Evolutionary conservation across 2,329 filamentous ascomycete species (phyloP).

Genomic region (Trichoderma pleuroti): DNA sequence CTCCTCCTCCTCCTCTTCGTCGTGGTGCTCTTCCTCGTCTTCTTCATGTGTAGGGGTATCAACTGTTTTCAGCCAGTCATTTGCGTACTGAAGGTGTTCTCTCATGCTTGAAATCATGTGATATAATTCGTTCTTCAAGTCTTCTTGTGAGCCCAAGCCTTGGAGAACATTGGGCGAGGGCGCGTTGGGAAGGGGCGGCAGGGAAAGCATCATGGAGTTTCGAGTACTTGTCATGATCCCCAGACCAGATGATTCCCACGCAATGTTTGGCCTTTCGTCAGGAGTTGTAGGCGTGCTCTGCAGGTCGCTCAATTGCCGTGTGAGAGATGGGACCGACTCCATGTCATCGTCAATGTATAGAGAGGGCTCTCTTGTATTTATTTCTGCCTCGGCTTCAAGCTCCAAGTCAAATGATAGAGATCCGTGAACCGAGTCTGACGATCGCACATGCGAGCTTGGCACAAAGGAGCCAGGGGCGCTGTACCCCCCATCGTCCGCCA

Average conservation of each 20-base stretch:
- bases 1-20: background rate
- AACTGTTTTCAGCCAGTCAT: constrained; percentile 16
- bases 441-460: constrained; percentile 28
- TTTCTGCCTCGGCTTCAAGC: constrained; percentile 20
- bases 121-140: constrained; percentile 14
- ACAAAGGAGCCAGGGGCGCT: constrained; percentile 28
- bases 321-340: constrained; percentile 14
- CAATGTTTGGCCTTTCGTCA: constrained; percentile 13
- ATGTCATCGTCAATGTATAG: constrained; percentile 17
- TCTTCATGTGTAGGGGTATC: background rate
- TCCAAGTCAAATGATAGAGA: constrained; percentile 20
- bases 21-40: background rate
- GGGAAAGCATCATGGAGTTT: constrained; percentile 1
- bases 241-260: constrained; percentile 14
- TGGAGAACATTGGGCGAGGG: constrained; percentile 14
- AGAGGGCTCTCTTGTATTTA: constrained; percentile 11
- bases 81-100: constrained; percentile 19
- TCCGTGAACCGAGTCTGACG: constrained; percentile 20
- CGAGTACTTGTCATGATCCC: constrained; percentile 13
- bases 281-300: constrained; percentile 18
- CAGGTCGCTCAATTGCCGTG: constrained; percentile 6
- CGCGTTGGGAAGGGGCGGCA: constrained; percentile 9
- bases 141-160: constrained; percentile 13
- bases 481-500: constrained; percentile 25
- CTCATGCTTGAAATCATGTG: constrained; percentile 18